Conservation (phyloP, 495 filamentous ascomycete species). For the Friedmanniomyces endolithicus region DNA sequence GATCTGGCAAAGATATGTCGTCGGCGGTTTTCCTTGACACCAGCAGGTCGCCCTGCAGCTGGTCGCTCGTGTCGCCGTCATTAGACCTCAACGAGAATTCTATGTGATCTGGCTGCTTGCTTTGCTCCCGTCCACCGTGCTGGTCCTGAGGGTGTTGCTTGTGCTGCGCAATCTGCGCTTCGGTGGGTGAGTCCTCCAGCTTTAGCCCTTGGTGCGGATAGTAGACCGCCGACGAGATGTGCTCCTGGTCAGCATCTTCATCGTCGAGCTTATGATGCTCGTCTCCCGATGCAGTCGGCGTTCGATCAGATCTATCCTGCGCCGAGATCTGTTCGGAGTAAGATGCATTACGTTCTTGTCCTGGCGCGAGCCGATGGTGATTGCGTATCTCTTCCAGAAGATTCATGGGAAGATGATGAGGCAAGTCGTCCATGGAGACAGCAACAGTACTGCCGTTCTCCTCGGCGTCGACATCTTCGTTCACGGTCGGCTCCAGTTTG, state of each 20-base stretch:
- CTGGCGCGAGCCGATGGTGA: constrained; percentile 44
- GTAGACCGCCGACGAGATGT: constrained; percentile 90
- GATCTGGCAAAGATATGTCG: constrained; percentile 1
- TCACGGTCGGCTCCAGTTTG: not conserved
- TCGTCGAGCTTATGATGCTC: constrained; percentile 40
- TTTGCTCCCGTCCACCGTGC: not conserved
- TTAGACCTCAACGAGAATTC: constrained; percentile 50
- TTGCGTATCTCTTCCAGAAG: constrained; percentile 54
- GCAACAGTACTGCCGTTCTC: not conserved
- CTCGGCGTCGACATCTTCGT: not conserved
- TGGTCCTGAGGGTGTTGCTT: not conserved
- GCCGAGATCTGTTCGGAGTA: constrained; percentile 45
- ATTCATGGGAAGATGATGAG: constrained; percentile 34
- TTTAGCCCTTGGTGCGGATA: constrained; percentile 66
- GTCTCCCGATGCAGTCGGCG: not conserved
- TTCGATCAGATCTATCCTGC: not conserved
- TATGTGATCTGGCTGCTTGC: constrained; percentile 26
- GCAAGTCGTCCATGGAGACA: not conserved
- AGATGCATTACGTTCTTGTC: constrained; percentile 37
- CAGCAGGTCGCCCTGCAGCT: constrained; percentile 47
- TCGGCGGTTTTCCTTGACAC: constrained; percentile 25
- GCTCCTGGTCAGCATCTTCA: constrained; percentile 80
- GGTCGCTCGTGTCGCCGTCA: constrained; percentile 25
- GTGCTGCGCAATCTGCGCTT: constrained; percentile 23
- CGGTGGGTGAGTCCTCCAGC: constrained; percentile 31